Base-by-base conservation (phyloP, 2,329 filamentous ascomycete species). In the Ascomycota sp. region DNA sequence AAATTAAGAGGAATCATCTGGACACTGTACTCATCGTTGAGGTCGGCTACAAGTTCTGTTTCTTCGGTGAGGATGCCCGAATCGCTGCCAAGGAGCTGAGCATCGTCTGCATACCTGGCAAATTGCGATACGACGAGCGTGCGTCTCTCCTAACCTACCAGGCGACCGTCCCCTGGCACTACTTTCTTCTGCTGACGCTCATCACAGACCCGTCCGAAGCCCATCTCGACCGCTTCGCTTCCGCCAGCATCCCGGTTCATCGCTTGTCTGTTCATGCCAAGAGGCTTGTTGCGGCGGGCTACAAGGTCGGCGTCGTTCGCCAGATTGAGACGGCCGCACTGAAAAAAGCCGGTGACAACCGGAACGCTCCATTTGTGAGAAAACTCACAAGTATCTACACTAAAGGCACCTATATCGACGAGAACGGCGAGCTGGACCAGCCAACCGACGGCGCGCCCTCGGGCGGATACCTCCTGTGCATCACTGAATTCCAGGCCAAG, bases 371-470 rank as follows among this genome's bases (percentile, higher is more conserved):
- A 0, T 98, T 98, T 42, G 69, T 82, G 23, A 73, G 89, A 23
- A 89, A 92, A 43, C 70, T 98, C 43, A 95, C 89, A 11, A 94
- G 92, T 45, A 63, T 98, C 6, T 98, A 98, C 53, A 98, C 89
- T 7, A 98, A 95, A 51, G 89, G 85, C 26, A 98, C 89, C 3
- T 98, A 95, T 42, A 76, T 98, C 33, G 89, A 95, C 45, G 89
- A 98, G 48, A 66, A 80, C 8, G 86, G 89, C 36, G 81, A 81
- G 19, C 53, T 93, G 5, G 76, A 79, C 30, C 56, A 58, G 32
- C 46, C 45, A 41, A 35, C 36, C 12, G 56, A 43, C 39, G 56
- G 36, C 0, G 60, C 66, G 2, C 63, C 71, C 0, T 58, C 66
- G 1, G 70, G 65, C n/a, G 89, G 89, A n/a, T 93, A 94, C 46